phyloP scores from a whole-genome alignment of 2,329 filamentous ascomycete genomes.

The Neoarthrinium moseri region DNA sequence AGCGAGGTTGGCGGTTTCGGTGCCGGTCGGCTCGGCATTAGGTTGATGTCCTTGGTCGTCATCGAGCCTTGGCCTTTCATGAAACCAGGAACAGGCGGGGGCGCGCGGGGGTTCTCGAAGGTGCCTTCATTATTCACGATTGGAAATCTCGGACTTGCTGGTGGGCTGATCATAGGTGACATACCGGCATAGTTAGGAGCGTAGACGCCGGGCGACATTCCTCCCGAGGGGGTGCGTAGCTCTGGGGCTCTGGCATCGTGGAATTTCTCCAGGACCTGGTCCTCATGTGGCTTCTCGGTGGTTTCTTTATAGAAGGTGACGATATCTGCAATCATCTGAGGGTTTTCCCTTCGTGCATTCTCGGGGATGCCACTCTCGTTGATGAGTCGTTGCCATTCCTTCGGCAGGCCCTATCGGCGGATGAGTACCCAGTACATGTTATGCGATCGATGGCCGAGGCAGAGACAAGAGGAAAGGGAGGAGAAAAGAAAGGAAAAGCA shows the following conservation, averaged over 20 bases:
- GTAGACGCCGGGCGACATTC: constrained; percentile 52
- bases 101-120: constrained; percentile 94
- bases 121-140: constrained; percentile 82
- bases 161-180: constrained; percentile 70
- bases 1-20: constrained; percentile 77
- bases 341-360: constrained; percentile 92
- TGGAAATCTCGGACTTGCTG: constrained; percentile 83
- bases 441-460: too few relatives aligned
- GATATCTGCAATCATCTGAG: constrained; percentile 93
- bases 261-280: constrained; percentile 94
- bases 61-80: constrained; percentile 36
- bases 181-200: constrained; percentile 56
- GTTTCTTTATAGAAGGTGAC: constrained; percentile 97
- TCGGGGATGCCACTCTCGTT: constrained; percentile 95
- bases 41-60: constrained; percentile 52
- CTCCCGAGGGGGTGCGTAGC: constrained; percentile 42
- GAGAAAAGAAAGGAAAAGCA: constrained; percentile 6
- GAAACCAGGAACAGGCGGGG: constrained; percentile 64
- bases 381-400: constrained; percentile 96
- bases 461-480: not conserved
- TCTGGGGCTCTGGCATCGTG: constrained; percentile 73
- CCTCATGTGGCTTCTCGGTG: constrained; percentile 74
- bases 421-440: constrained; percentile 11
- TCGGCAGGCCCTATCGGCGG: constrained; percentile 75
- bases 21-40: constrained; percentile 80